A percentile compares a stretch with the other conserved stretches of the same genome.
phyloP scores from a whole-genome alignment of 2,329 filamentous ascomycete genomes.

The Trichophyton rubrum region DNA sequence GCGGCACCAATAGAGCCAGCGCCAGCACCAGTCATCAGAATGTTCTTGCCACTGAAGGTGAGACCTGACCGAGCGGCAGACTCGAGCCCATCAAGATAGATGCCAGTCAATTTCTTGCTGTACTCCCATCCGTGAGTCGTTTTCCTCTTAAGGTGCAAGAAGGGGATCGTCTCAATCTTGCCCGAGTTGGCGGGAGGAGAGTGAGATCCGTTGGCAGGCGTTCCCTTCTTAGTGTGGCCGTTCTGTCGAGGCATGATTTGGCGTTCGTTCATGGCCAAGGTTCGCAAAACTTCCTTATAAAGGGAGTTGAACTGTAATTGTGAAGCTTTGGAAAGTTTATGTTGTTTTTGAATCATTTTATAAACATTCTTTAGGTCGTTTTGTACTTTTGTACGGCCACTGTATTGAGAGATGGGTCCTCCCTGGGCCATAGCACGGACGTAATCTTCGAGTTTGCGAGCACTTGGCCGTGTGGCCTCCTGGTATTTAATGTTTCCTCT shows the following conservation, averaged over 20 bases:
- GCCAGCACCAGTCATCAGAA: conserved; percentile 94
- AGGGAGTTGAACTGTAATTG: conserved; percentile 93
- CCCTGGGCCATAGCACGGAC: conserved; percentile 97
- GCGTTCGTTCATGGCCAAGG: conserved; percentile 92
- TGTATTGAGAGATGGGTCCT: conserved; percentile 96
- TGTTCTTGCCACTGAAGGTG: conserved; percentile 88
- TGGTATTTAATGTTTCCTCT: conserved; percentile 87
- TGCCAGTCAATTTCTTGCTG: conserved; percentile 92
- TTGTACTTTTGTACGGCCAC: conserved; percentile 95
- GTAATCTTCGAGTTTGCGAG: conserved; percentile 95
- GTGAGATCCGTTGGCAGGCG: conserved; percentile 34
- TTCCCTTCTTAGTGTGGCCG: conserved; percentile 46
- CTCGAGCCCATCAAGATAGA: conserved; percentile 86
- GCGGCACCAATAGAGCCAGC: conserved; percentile 96
- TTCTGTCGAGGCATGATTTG: conserved; percentile 89
- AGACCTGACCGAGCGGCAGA: conserved; percentile 77
- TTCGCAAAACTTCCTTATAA: conserved; percentile 87
- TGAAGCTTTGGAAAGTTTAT: conserved; percentile 91
- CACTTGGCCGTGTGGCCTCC: conserved; percentile 73
- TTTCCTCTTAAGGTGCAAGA: conserved; percentile 96
- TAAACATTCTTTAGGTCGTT: conserved; percentile 90
- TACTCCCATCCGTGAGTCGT: conserved; percentile 97
- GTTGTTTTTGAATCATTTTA: conserved; percentile 96
- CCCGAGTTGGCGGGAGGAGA: conserved; percentile 33
- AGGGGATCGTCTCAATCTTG: conserved; percentile 94